phyloP scores from a whole-genome alignment of 805 yeast species.

The Wickerhamiella musiphila region DNA sequence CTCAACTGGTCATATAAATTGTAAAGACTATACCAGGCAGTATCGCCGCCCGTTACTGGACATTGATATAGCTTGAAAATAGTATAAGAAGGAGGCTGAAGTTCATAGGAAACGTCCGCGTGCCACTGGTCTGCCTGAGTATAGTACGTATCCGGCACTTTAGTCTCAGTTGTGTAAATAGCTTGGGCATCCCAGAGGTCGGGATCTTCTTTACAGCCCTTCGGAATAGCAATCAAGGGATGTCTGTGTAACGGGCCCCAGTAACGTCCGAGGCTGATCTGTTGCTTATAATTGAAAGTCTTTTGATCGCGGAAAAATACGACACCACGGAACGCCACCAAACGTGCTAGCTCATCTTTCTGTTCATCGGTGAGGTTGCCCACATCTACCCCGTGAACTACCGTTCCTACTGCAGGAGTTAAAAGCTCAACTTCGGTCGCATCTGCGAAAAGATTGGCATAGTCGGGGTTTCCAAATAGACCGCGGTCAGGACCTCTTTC shows the following conservation, averaged over 20 bases:
- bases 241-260: slow-evolving; percentile 44
- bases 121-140: slow-evolving; percentile 34
- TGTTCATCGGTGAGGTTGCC: slow-evolving; percentile 26
- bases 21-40: slow-evolving; percentile 34
- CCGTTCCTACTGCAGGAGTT: slow-evolving; percentile 58
- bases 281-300: slow-evolving; percentile 41
- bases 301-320: slow-evolving; percentile 34
- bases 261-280: slow-evolving; percentile 46
- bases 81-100: slow-evolving; percentile 52
- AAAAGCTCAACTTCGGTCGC: slow-evolving; percentile 24
- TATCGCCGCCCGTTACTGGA: slow-evolving; percentile 47
- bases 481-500: slow-evolving; percentile 15
- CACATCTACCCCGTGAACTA: slow-evolving; percentile 33
- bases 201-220: slow-evolving; percentile 46
- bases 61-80: slow-evolving; percentile 31
- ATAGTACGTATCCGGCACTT: slow-evolving; percentile 16
- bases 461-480: slow-evolving; percentile 17
- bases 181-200: slow-evolving; percentile 25
- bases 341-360: slow-evolving; percentile 31
- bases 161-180: slow-evolving; percentile 15
- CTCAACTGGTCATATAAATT: slow-evolving; percentile 37
- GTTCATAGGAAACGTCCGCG: slow-evolving; percentile 59
- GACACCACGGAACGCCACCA: slow-evolving; percentile 31
- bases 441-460: slow-evolving; percentile 15
- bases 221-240: slow-evolving; percentile 24